Base-by-base conservation (phyloP, 805 yeast species). In the Kodamaea restingae region DNA sequence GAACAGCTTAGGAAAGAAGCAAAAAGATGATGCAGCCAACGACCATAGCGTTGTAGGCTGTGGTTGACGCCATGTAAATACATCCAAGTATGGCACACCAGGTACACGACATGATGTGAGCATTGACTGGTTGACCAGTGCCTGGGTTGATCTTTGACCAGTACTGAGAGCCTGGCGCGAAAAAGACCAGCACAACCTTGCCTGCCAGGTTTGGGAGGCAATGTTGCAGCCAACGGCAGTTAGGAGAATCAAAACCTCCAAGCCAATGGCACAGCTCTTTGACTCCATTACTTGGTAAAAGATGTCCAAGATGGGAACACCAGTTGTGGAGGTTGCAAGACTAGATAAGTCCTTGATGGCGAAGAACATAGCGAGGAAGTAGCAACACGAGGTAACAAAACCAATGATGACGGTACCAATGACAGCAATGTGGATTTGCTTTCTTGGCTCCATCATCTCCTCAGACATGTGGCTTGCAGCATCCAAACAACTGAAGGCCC, bases 401-500 rank as follows among this genome's bases (percentile, higher is more conserved):
- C 87, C 87, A 49, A 82, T 77, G 6, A 78, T 70, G 2, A 81
- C 81, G 2, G 85, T 78, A 4, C 80, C 71, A 54, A 78, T 63
- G 46, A 81, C 78, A 2, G 83, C 78, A 36, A 70, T 70, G 15
- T 86, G 86, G 39, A 80, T 77, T 45, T 75, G 70, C 36, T 72
- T 65, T 49, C 75, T 75, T 4, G 88, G 85, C 18, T 71, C 64
- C 27, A 70, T 62, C 26, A 71, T 71, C 52, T 81, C 88, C 52
- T 82, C 88, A 15, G 83, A 79, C 73, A 82, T 69, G 50, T 81
- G 88, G 2, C 86, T 78, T 2, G 86, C 85, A 41, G 80, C 76
- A 52, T 81, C 88, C 36, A 80, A 66, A 47, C 87, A 80, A 18
- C 79, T 70, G 62, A 80, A 80, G 7, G 81, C 75, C 84, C 84